Percentiles rank a stretch among this genome's conserved stretches.
Conservation (phyloP, 2,329 filamentous ascomycete genomes). For the Coniochaeta ligniaria region DNA sequence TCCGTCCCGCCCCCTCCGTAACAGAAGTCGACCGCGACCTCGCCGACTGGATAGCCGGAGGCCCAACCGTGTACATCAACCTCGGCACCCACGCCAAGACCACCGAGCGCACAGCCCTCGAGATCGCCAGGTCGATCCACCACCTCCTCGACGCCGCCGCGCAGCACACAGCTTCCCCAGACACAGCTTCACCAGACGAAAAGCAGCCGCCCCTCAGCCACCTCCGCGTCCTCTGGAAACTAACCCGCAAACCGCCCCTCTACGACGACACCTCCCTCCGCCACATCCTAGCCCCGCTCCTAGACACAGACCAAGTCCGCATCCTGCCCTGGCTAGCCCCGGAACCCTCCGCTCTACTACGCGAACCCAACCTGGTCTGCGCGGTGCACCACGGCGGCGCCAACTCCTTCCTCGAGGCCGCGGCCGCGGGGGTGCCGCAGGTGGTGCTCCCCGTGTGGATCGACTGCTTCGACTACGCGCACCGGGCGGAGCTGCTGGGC, state of each 20-base stretch:
- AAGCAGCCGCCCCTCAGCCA: neutral
- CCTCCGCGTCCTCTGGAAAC: constrained; percentile 31
- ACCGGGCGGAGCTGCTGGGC: constrained; percentile 33
- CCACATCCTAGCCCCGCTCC: constrained; percentile 15
- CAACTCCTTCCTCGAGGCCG: constrained; percentile 32
- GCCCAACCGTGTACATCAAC: constrained; percentile 39
- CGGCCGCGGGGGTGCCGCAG: constrained; percentile 36
- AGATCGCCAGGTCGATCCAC: constrained; percentile 29
- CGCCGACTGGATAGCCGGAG: constrained; percentile 29
- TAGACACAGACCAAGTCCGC: constrained; percentile 22
- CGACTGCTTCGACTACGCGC: constrained; percentile 39
- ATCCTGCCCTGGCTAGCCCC: constrained; percentile 31
- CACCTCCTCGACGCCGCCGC: constrained; percentile 21
- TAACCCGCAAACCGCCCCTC: constrained; percentile 11
- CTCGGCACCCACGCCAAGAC: constrained; percentile 22
- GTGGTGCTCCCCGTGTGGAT: constrained; percentile 36
- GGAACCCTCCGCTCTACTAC: constrained; percentile 27
- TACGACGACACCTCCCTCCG: constrained; percentile 8
- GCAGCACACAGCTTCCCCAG: neutral
- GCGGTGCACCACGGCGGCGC: constrained; percentile 39
- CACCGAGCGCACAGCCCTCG: constrained; percentile 23
- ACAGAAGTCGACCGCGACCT: constrained; percentile 30
- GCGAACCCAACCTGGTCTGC: constrained; percentile 28
- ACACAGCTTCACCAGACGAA: neutral
- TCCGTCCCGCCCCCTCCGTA: constrained; percentile 24